These are phyloP conservation scores for Rhododendron henanense DNA, from an alignment of 148 eudicot species.

Conservation along the genomic window DNA sequence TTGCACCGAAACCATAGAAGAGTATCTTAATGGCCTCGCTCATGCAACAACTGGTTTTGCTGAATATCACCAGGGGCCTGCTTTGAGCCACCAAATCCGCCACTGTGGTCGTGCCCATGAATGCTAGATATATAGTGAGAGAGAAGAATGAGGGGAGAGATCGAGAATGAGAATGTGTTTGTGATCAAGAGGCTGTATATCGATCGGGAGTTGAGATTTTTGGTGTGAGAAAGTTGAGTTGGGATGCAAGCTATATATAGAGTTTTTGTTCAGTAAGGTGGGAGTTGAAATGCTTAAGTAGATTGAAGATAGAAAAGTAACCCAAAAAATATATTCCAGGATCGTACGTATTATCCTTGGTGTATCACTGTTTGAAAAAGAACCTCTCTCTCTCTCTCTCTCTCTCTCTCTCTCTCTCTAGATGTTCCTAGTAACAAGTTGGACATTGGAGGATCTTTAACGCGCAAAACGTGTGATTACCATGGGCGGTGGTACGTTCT, in stretches of 20 bases:
- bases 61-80: slow-evolving; percentile 66
- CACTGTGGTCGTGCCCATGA: slow-evolving; percentile 11
- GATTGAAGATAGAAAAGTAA: background rate
- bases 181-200: background rate
- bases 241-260: background rate
- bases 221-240: background rate
- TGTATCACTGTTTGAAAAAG: background rate
- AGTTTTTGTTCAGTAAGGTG: background rate
- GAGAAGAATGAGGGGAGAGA: background rate
- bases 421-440: no score
- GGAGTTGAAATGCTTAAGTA: background rate
- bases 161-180: background rate
- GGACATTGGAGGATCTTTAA: no score
- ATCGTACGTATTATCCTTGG: background rate
- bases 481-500: no score
- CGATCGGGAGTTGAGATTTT: background rate
- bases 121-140: background rate
- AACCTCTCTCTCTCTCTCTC: no score
- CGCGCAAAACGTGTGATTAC: no score
- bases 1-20: slow-evolving; percentile 65
- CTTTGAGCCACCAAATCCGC: slow-evolving; percentile 36
- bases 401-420: background rate
- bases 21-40: slow-evolving; percentile 55
- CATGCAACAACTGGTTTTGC: slow-evolving; percentile 70
- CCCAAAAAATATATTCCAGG: background rate